Conservation (phyloP, 768 basidiomycete genomes). For the Inosperma sp. region DNA sequence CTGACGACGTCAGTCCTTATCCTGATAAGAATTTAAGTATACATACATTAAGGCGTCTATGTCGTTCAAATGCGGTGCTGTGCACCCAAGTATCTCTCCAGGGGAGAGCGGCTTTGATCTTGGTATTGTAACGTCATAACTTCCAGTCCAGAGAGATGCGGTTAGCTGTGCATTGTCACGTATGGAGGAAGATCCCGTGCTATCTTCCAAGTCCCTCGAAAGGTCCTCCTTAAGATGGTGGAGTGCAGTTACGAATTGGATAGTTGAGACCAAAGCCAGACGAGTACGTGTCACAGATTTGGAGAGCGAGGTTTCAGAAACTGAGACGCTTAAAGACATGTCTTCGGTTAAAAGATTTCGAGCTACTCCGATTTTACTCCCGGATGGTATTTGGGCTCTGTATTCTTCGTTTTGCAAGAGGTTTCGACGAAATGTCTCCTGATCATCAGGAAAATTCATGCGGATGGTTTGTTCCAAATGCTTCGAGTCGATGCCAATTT, state of each 20-base stretch:
- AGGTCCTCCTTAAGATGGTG: slow-evolving; percentile 84
- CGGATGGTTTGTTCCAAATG: slow-evolving; percentile 85
- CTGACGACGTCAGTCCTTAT: slow-evolving; percentile 36
- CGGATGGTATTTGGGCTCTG: slow-evolving; percentile 38
- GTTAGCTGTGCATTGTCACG: neutral
- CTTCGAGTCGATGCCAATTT: slow-evolving; percentile 84
- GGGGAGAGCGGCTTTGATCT: slow-evolving; percentile 90
- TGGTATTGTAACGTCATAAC: slow-evolving; percentile 74
- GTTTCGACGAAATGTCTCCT: slow-evolving; percentile 57
- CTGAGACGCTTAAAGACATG: slow-evolving; percentile 9
- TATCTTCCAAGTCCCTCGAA: slow-evolving; percentile 30
- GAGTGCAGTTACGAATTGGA: slow-evolving; percentile 93
- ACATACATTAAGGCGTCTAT: slow-evolving; percentile 91
- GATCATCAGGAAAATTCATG: slow-evolving; percentile 81
- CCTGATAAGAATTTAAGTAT: slow-evolving; percentile 2
- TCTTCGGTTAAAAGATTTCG: slow-evolving; percentile 57
- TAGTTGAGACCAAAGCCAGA: slow-evolving; percentile 91
- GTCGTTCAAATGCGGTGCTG: slow-evolving; percentile 71
- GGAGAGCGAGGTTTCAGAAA: slow-evolving; percentile 14
- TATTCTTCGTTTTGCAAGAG: slow-evolving; percentile 55
- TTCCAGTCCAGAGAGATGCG: slow-evolving; percentile 44
- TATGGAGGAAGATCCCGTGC: neutral
- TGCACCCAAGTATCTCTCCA: slow-evolving; percentile 96
- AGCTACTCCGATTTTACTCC: slow-evolving; percentile 45
- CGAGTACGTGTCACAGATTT: slow-evolving; percentile 44